Base-by-base conservation (phyloP, 2,329 filamentous ascomycete species). In the Botrytis fragariae region DNA sequence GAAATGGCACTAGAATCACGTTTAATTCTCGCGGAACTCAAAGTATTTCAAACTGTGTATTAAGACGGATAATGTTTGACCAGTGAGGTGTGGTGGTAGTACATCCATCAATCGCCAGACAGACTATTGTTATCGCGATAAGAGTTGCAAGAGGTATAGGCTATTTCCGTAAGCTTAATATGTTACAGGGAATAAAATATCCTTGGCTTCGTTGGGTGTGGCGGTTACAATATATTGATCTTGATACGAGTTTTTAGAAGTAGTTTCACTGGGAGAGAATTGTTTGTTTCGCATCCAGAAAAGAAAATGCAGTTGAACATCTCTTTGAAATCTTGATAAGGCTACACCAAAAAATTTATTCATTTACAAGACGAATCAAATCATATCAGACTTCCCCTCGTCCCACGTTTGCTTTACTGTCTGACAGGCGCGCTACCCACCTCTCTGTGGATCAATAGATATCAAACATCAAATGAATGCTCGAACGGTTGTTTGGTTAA, bases 51-150 rank as follows among this genome's bases (percentile, higher is more conserved):
- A 64, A 44, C n/a, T 64, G 62, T 64, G 45, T 68, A 68, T 48
- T 32, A 22, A 69, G 48, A 57, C 10, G 35, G n/a, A 42, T 42
- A n/a, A 42, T 29, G 48, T 69, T 68, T 32, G 48, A 42, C 37
- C 37, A 22, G 37, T 42, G 25, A 57, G 16, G 60, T n/a, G 60
- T 39, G 37, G 37, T 39, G 22, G 61, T 29, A 29, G 39, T 22
- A 65, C 62, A 22, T 48, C 29, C 62, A 22, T 48, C 29, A 64
- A 64, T 68, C 45, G 25, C 35, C 29, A 45, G 9, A 25, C 44
- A 29, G 18, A 39, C 25, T 20, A 51, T 25, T 68, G 65, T 69
- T 69, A 69, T 69, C 65, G 65, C 65, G 65, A 69, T 69, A 69
- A 69, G 65, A 57, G 48, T 20, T 42, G 44, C 9, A 25, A 54